Percentiles rank a stretch among this genome's conserved stretches.
Evolutionary conservation across 2,329 filamentous ascomycete genomes (phyloP).

Genomic region (Colletotrichum sp.): DNA sequence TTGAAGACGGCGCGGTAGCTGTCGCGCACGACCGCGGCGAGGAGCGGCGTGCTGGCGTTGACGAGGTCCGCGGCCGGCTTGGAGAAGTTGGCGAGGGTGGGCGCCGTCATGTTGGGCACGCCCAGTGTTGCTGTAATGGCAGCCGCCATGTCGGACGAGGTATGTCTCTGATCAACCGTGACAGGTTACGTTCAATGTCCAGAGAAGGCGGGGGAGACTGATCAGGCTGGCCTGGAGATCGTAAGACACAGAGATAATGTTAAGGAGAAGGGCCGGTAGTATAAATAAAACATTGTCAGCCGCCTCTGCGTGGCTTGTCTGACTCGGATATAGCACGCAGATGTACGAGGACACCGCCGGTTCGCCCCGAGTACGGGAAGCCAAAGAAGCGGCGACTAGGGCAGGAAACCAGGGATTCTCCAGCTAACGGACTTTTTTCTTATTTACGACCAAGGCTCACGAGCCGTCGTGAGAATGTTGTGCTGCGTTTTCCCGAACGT

Average conservation of each 20-base stretch:
- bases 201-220: background rate
- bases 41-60: slow-evolving; percentile 15
- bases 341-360: background rate
- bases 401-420: background rate
- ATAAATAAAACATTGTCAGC: slow-evolving; percentile 7
- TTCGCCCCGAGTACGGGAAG: background rate
- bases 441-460: background rate
- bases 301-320: background rate
- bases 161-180: background rate
- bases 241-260: background rate
- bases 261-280: background rate
- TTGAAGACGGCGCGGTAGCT: slow-evolving; percentile 42
- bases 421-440: background rate
- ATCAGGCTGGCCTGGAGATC: background rate
- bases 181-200: background rate
- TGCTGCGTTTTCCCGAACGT: background rate
- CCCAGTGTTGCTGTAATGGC: slow-evolving; percentile 2
- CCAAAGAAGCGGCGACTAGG: background rate
- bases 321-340: background rate
- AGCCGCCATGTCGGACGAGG: background rate
- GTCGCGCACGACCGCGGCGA: slow-evolving; percentile 25
- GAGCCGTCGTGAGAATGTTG: background rate
- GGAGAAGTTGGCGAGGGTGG: background rate
- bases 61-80: background rate
- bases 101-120: background rate